These are phyloP conservation scores for Zizania latifolia DNA, from an alignment of 176 grass and related monocot species.

Conservation along the genomic window DNA sequence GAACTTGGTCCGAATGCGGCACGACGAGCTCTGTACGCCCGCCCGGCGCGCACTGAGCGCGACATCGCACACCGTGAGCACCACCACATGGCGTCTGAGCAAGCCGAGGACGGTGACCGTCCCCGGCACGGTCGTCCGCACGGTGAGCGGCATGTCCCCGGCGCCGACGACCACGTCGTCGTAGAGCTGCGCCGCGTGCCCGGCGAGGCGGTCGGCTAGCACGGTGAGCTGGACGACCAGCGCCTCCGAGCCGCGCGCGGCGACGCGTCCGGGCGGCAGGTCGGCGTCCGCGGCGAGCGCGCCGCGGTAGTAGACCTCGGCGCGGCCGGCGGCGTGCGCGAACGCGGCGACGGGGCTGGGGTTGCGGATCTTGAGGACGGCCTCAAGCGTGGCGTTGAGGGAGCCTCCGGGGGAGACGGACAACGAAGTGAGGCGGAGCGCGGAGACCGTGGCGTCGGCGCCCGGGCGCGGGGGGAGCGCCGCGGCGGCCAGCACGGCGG, in stretches of 20 bases:
- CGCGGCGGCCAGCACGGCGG: neutral
- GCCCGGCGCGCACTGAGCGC: neutral
- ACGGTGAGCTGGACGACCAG: neutral
- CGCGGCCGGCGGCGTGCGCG: conserved; percentile 4
- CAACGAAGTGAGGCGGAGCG: conserved; percentile 5
- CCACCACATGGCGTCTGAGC: neutral
- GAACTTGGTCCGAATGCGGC: conserved; percentile 4
- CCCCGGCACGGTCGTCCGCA: conserved; percentile 14
- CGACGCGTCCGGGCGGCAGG: neutral
- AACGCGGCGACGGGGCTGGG: conserved; percentile 18
- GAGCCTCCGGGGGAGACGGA: neutral
- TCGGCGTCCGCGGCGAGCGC: conserved; percentile 9
- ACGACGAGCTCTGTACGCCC: neutral
- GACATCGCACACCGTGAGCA: neutral
- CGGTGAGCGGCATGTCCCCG: neutral
- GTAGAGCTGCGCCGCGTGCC: conserved; percentile 4
- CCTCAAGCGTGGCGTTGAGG: conserved; percentile 22
- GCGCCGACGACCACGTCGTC: neutral
- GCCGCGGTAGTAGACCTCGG: conserved; percentile 35
- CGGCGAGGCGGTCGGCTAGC: neutral
- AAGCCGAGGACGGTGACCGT: neutral
- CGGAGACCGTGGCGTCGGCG: neutral
- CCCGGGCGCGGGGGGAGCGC: neutral
- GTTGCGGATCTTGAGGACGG: conserved; percentile 21
- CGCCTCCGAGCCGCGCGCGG: neutral